Conservation (phyloP, 108 stramenopile species). For the Skeletonema costatum region DNA sequence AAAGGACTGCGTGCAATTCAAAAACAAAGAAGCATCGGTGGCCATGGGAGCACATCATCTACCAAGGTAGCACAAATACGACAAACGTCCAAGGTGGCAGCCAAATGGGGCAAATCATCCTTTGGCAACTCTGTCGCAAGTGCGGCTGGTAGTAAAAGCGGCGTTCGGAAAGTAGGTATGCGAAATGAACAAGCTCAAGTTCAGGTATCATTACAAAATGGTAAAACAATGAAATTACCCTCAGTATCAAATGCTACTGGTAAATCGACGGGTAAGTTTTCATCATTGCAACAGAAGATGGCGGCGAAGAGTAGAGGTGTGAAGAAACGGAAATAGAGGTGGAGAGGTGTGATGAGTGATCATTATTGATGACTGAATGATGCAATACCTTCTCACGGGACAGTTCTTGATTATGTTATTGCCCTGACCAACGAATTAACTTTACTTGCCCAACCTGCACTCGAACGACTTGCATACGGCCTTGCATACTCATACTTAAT, state of each 20-base stretch:
- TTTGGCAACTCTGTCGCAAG: conserved; percentile 22
- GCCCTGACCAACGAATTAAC: too few relatives aligned
- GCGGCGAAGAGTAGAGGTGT: not conserved
- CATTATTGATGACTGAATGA: too few relatives aligned
- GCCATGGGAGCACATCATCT: not conserved
- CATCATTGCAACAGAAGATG: conserved; percentile 35
- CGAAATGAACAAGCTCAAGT: conserved; percentile 3
- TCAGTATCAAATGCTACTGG: not conserved
- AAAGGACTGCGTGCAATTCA: conserved; percentile 25
- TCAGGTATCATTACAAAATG: conserved; percentile 29
- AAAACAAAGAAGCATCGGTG: not conserved
- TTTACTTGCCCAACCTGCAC: too few relatives aligned
- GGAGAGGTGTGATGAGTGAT: too few relatives aligned
- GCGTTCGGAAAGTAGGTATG: conserved; percentile 1
- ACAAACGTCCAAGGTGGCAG: conserved; percentile 24
- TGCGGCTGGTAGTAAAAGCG: conserved; percentile 4
- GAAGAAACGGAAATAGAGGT: not conserved
- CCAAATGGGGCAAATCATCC: conserved; percentile 34
- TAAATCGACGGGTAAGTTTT: conserved; percentile 32
- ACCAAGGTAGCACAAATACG: conserved; percentile 22
- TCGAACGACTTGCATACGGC: too few relatives aligned
- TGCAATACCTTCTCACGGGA: too few relatives aligned
- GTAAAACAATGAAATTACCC: conserved; percentile 37
- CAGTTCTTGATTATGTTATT: too few relatives aligned
- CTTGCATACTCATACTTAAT: too few relatives aligned